Evolutionary conservation across 108 stramenopile genomes (phyloP).

Genomic region (Nitzschia palea): DNA sequence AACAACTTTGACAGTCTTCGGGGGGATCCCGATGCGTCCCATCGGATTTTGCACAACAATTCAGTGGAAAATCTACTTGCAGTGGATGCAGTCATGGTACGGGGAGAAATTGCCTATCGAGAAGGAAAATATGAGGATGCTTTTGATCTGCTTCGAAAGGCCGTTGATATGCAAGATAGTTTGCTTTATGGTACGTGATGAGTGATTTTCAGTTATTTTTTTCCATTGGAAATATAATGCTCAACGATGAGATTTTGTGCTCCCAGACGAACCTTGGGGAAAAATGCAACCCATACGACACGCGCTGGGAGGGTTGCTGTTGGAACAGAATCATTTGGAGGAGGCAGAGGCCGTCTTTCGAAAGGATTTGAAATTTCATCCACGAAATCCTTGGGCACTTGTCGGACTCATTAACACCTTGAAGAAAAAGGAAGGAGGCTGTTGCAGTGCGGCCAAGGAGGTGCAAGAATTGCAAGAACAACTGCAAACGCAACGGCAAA

Average conservation of each 20-base stretch:
- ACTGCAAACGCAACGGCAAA: constrained; percentile 45
- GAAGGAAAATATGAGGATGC: constrained; percentile 74
- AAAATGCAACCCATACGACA: constrained; percentile 89
- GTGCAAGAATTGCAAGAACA: constrained; percentile 38
- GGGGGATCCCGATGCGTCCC: constrained; percentile 56
- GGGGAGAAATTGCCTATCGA: constrained; percentile 85
- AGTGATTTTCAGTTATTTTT: not conserved
- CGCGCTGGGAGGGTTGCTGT: constrained; percentile 81
- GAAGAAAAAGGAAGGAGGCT: constrained; percentile 18
- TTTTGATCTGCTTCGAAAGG: constrained; percentile 63
- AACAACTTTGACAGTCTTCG: constrained; percentile 61
- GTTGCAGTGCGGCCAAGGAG: constrained; percentile 25
- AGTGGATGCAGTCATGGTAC: constrained; percentile 77
- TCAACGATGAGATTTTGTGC: not conserved
- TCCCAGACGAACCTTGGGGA: constrained; percentile 87
- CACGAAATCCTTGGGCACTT: constrained; percentile 82
- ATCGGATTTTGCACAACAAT: constrained; percentile 87
- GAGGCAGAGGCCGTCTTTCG: constrained; percentile 76
- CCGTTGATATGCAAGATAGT: constrained; percentile 76
- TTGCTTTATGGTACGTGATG: constrained; percentile 50
- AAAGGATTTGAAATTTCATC: constrained; percentile 75
- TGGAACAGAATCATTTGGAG: constrained; percentile 66
- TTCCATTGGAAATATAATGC: not conserved
- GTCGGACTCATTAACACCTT: constrained; percentile 71
- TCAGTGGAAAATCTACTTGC: constrained; percentile 59